phyloP scores from a whole-genome alignment of 768 basidiomycete genomes.

The Agrocybe pediades region DNA sequence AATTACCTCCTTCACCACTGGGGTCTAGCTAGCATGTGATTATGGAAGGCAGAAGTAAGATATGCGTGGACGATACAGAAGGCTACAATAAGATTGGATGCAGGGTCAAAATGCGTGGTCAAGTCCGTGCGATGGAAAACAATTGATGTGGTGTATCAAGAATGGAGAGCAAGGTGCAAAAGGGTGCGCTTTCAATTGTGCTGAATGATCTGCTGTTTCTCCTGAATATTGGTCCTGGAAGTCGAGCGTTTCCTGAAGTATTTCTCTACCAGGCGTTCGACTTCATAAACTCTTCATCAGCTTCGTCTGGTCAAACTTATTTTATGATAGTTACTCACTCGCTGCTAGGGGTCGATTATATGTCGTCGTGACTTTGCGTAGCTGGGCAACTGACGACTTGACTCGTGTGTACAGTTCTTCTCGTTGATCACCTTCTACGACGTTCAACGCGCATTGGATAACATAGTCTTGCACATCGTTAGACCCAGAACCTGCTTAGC shows the following conservation, averaged over 20 bases:
- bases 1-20: too few relatives aligned
- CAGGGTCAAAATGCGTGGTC: too few relatives aligned
- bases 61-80: neutral
- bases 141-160: neutral
- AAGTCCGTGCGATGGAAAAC: neutral
- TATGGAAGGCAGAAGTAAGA: neutral
- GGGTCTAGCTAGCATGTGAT: neutral
- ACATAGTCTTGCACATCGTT: slow-evolving; percentile 66
- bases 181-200: neutral
- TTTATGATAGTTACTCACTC: slow-evolving; percentile 52
- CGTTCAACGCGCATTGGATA: slow-evolving; percentile 72
- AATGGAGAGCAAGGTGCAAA: neutral
- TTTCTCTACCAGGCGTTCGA: slow-evolving; percentile 57
- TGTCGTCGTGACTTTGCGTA: slow-evolving; percentile 71
- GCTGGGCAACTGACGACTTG: slow-evolving; percentile 64
- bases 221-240: neutral
- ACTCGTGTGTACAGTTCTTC: slow-evolving; percentile 63
- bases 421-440: slow-evolving; percentile 74
- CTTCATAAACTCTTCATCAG: slow-evolving; percentile 31
- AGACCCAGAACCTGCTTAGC: neutral
- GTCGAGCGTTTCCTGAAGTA: slow-evolving; percentile 12
- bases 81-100: neutral
- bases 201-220: neutral
- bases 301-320: neutral
- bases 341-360: slow-evolving; percentile 82